A percentile compares a stretch with the other conserved stretches of the same genome.
phyloP scores from a whole-genome alignment of 805 yeast genomes.

The Candida coquimbonensis region DNA sequence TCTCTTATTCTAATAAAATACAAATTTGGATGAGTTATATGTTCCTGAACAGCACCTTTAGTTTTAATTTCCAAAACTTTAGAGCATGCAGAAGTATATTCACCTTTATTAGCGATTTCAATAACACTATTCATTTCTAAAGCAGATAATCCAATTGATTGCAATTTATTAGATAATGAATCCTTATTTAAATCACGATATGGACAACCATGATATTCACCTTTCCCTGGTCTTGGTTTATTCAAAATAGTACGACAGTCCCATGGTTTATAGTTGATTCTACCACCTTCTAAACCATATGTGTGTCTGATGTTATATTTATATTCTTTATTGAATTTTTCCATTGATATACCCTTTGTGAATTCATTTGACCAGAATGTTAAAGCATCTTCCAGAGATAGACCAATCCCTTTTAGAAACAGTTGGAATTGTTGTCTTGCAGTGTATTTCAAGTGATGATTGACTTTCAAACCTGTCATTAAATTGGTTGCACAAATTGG shows the following conservation, averaged over 20 bases:
- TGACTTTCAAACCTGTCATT: constrained; percentile 49
- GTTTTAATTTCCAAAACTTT: constrained; percentile 76
- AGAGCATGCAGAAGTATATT: constrained; percentile 83
- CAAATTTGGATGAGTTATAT: constrained; percentile 74
- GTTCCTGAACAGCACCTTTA: constrained; percentile 32
- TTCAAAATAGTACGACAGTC: constrained; percentile 72
- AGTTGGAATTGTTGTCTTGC: constrained; percentile 84
- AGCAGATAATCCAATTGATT: constrained; percentile 59
- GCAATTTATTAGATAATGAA: constrained; percentile 47
- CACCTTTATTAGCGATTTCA: constrained; percentile 61
- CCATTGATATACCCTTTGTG: constrained; percentile 55
- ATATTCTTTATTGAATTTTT: constrained; percentile 82
- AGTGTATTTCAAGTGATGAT: constrained; percentile 70
- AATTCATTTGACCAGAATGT: constrained; percentile 78
- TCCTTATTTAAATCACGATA: constrained; percentile 72
- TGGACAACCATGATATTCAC: constrained; percentile 90
- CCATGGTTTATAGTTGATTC: constrained; percentile 81
- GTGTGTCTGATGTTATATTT: constrained; percentile 80
- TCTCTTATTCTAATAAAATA: constrained; percentile 75
- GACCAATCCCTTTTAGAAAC: constrained; percentile 85
- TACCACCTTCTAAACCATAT: constrained; percentile 88
- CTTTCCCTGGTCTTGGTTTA: constrained; percentile 59
- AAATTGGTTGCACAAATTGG: constrained; percentile 77
- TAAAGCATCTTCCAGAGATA: constrained; percentile 80
- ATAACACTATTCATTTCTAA: constrained; percentile 51